A percentile compares a stretch with the other conserved stretches of the same genome.
These are phyloP conservation scores for Cercospora sp. DNA, from an alignment of 2,329 filamentous ascomycete genomes.

Conservation along the genomic window DNA sequence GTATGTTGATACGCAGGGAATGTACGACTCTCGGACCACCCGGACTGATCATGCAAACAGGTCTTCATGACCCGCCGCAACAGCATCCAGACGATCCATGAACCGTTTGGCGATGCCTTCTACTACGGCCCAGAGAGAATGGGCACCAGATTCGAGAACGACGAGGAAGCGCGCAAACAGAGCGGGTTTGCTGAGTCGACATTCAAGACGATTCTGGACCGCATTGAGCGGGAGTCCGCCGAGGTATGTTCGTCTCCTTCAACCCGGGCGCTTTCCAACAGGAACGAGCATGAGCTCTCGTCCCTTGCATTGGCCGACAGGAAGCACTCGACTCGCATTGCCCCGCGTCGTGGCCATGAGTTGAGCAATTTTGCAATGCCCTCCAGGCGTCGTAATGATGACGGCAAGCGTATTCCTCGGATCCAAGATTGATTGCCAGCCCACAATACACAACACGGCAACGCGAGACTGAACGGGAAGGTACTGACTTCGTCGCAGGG, in stretches of 20 bases:
- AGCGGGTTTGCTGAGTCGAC: slow-evolving; percentile 71
- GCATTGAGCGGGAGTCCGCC: slow-evolving; percentile 68
- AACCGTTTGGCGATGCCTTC: slow-evolving; percentile 95
- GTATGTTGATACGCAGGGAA: slow-evolving; percentile 53
- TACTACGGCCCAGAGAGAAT: slow-evolving; percentile 93
- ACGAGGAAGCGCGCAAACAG: slow-evolving; percentile 55
- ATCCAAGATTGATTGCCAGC: not conserved
- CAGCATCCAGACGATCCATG: slow-evolving; percentile 79
- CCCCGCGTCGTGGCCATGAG: not conserved
- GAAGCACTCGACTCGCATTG: not conserved
- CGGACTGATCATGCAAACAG: slow-evolving; percentile 48
- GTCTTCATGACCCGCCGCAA: slow-evolving; percentile 95
- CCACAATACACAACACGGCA: not conserved
- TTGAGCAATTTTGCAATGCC: slow-evolving; percentile 1
- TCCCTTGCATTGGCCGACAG: not conserved
- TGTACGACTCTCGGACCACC: slow-evolving; percentile 5
- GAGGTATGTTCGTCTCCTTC: slow-evolving; percentile 57
- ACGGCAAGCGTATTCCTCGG: not conserved
- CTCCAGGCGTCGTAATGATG: slow-evolving; percentile 3
- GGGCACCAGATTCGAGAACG: slow-evolving; percentile 73
- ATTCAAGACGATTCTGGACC: slow-evolving; percentile 74
- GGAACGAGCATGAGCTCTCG: not conserved
- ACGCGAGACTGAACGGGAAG: not conserved
- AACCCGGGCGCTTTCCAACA: slow-evolving; percentile 16
- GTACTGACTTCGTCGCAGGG: slow-evolving; percentile 55